Conservation (phyloP, 2,329 filamentous ascomycete genomes). For the Microdochium nivale region DNA sequence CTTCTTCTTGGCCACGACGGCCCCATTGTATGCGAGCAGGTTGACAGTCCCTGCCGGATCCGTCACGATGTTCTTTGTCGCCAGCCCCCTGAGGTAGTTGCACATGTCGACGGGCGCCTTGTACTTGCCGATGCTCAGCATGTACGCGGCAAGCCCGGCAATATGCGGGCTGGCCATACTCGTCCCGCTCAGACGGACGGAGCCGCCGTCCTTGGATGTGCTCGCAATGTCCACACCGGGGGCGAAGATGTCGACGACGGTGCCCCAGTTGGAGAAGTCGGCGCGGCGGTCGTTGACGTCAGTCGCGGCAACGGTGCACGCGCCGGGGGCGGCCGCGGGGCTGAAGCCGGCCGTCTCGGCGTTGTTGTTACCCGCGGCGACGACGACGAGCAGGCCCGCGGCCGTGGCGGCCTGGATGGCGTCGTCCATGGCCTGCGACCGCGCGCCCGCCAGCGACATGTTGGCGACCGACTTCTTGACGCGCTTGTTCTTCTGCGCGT, state of each 20-base stretch:
- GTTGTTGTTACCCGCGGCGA: neutral
- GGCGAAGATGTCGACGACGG: neutral
- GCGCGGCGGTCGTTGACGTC: constrained; percentile 15
- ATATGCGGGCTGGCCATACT: neutral
- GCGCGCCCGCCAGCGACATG: neutral
- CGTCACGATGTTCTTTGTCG: neutral
- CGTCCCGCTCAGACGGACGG: neutral
- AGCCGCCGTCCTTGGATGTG: neutral
- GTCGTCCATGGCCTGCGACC: neutral
- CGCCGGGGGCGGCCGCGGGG: neutral
- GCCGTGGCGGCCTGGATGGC: neutral
- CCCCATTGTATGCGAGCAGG: neutral
- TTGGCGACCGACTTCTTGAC: neutral
- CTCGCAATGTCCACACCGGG: neutral
- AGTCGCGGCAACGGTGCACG: constrained; percentile 1
- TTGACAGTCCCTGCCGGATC: neutral
- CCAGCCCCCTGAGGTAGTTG: neutral
- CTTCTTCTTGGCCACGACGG: no score
- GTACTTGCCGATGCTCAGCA: neutral
- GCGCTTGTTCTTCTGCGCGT: neutral
- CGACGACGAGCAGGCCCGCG: neutral
- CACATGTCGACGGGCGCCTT: neutral
- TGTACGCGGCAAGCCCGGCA: neutral
- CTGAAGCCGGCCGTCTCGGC: neutral
- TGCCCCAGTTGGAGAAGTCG: constrained; percentile 13